phyloP scores from a whole-genome alignment of 208 protist genomes.

The Leishmania braziliensis region DNA sequence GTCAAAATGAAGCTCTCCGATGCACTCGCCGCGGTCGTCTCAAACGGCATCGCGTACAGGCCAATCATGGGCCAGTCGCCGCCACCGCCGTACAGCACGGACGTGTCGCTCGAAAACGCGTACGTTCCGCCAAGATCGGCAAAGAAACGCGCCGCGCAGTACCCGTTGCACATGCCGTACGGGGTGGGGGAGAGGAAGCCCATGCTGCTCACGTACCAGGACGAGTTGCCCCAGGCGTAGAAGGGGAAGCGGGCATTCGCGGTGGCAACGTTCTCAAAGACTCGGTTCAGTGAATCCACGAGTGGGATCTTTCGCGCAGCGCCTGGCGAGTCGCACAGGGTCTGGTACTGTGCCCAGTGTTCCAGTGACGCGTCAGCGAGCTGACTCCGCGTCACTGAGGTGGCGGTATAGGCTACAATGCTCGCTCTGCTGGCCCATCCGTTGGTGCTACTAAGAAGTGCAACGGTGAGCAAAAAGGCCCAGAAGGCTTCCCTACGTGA shows the following conservation, averaged over 20 bases:
- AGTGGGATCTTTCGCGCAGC: neutral
- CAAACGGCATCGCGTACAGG: constrained; percentile 21
- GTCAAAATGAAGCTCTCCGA: neutral
- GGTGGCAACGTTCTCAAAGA: neutral
- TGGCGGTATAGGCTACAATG: neutral
- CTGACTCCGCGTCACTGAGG: neutral
- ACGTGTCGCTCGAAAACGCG: constrained; percentile 8
- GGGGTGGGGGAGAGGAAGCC: constrained; percentile 42
- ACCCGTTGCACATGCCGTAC: constrained; percentile 38
- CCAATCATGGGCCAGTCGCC: constrained; percentile 50
- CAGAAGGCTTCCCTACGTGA: neutral
- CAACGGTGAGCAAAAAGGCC: neutral
- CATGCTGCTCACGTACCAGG: constrained; percentile 33
- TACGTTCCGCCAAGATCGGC: constrained; percentile 21
- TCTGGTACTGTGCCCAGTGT: constrained; percentile 17
- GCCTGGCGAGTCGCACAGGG: neutral
- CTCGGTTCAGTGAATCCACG: neutral
- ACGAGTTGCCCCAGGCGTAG: constrained; percentile 27
- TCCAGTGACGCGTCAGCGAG: neutral
- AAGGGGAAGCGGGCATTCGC: constrained; percentile 22
- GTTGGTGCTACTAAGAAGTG: neutral
- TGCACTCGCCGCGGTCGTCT: constrained; percentile 7
- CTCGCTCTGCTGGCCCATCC: neutral
- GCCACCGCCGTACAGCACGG: constrained; percentile 15
- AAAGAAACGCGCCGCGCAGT: constrained; percentile 27